phyloP scores from a whole-genome alignment of 768 basidiomycete genomes.

The Lactifluus piperatus region DNA sequence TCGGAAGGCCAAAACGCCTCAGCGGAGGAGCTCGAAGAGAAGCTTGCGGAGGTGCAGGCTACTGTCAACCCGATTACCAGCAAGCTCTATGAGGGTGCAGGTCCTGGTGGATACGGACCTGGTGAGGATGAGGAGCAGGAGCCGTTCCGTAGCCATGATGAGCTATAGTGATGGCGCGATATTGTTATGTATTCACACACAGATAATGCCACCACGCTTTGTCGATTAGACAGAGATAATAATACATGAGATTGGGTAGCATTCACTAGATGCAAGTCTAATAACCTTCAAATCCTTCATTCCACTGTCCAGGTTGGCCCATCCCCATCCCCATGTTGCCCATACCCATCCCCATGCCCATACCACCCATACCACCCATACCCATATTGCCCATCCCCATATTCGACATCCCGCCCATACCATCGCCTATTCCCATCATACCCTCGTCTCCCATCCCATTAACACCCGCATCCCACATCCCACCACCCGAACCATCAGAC shows the following conservation, averaged over 20 bases:
- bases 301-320: slow-evolving; percentile 19
- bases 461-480: slow-evolving; percentile 28
- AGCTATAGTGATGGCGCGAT: slow-evolving; percentile 27
- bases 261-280: neutral
- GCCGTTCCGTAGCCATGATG: slow-evolving; percentile 36
- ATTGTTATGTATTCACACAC: slow-evolving; percentile 11
- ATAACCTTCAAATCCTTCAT: slow-evolving; percentile 19
- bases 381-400: slow-evolving; percentile 23
- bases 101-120: slow-evolving; percentile 21
- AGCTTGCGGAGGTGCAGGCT: slow-evolving; percentile 42
- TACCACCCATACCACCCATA: slow-evolving; percentile 14
- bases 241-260: neutral
- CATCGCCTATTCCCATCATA: slow-evolving; percentile 19
- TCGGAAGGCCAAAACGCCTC: slow-evolving; percentile 66
- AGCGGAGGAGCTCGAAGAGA: slow-evolving; percentile 89
- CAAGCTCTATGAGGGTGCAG: slow-evolving; percentile 30
- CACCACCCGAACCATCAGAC: slow-evolving; percentile 22
- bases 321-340: slow-evolving; percentile 16
- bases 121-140: slow-evolving; percentile 32
- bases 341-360: slow-evolving; percentile 20
- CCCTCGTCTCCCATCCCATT: slow-evolving; percentile 31
- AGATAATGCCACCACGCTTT: slow-evolving; percentile 5
- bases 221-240: neutral
- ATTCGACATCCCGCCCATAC: slow-evolving; percentile 20
- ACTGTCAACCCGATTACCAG: slow-evolving; percentile 39